Base-by-base conservation (phyloP, 2,329 filamentous ascomycete genomes). In the Pseudogymnoascus sp. region DNA sequence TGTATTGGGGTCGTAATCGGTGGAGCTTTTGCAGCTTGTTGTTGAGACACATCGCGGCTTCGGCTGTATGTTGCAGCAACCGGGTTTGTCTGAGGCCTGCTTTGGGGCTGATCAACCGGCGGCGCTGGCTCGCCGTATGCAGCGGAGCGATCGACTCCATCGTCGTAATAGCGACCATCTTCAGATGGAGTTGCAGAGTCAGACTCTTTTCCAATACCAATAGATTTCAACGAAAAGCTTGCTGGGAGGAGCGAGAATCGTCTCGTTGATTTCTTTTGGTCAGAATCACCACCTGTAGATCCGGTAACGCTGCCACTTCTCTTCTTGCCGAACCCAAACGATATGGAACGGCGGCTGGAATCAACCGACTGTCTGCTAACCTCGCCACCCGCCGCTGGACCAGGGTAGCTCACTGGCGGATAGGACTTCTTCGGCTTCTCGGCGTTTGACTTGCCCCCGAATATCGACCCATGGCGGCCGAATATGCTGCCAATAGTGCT, bases 371-470 rank as follows among this genome's bases (percentile, higher is more conserved):
- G 79, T 59, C 89, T 81, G 8, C 71, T 68, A 26, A 71, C 70
- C 16, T 66, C 60, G 19, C 65, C 67, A 59, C 82, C 82, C 5
- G 84, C 79, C 75, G 89, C 84, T 1, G 85, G 80, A 66, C 89
- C 88, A 66, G 89, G 85, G 91, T 97, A 96, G 78, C 92, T 96
- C 59, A 93, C 89, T 3, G 93, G 93, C 63, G 93, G 93, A 71
- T 97, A 75, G 11, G 68, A 96, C 67, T 84, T 88, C 73, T 85
- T 87, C 61, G 83, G 78, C 66, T 87, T 87, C 73, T 90, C 86
- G 66, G 81, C 77, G 72, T 81, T 81, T 68, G 74, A 74, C 72
- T 79, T 78, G 40, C 84, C 82, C n/a, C 89, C 87, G 72, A 95
- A 93, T 64, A 95, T 81, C 7, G 91, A 95, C 12, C 89, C 89